phyloP scores from a whole-genome alignment of 2,329 filamentous ascomycete genomes.

The Aspergillus sergii region DNA sequence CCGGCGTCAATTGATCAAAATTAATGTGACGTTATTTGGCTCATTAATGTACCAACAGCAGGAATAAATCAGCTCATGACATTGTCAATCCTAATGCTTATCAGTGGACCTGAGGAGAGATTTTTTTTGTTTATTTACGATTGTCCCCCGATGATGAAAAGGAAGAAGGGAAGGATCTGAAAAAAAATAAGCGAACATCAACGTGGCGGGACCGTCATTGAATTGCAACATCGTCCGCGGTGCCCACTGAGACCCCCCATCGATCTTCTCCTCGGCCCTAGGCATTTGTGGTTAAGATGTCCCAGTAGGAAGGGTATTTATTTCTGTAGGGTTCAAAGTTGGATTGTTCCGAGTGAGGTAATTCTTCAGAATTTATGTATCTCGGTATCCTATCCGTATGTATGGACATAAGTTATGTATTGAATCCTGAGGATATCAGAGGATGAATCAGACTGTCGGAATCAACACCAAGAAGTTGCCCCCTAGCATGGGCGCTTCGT shows the following conservation, averaged over 20 bases:
- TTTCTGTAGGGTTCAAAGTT: neutral
- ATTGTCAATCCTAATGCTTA: neutral
- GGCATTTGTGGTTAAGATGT: neutral
- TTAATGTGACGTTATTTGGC: neutral
- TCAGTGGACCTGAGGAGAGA: neutral
- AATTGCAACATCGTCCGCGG: neutral
- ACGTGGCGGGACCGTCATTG: neutral
- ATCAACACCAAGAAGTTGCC: neutral
- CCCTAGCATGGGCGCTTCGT: constrained; percentile 3
- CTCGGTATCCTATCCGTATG: neutral
- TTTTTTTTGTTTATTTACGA: neutral
- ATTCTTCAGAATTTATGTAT: neutral
- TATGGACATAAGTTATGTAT: neutral
- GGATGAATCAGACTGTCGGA: neutral
- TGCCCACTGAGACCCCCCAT: neutral
- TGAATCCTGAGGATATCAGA: neutral
- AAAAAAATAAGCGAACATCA: neutral
- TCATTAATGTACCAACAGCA: neutral
- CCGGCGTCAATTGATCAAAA: neutral
- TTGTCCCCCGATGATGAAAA: neutral
- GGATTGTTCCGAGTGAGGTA: neutral
- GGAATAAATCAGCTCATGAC: neutral
- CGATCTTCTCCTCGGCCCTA: constrained; percentile 1
- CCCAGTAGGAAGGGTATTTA: too few relatives aligned
- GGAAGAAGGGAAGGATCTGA: neutral